These are phyloP conservation scores for Berberis thunbergii DNA, from an alignment of 164 flowering plant genomes.

Conservation along the genomic window DNA sequence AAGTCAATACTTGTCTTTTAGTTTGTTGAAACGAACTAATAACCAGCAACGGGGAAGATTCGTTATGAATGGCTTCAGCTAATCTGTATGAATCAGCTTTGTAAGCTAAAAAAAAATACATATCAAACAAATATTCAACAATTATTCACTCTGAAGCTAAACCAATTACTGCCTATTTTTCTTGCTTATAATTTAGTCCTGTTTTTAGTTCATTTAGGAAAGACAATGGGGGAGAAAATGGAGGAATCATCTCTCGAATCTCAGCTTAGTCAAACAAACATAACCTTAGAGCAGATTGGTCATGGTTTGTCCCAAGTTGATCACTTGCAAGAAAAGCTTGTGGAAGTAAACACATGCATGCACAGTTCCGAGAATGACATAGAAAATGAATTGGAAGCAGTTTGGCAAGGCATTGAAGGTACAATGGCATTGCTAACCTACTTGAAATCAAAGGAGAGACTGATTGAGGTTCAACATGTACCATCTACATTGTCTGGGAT, in stretches of 20 bases:
- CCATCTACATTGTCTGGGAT: too few relatives aligned
- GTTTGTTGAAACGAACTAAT: too few relatives aligned
- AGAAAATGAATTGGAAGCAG: slow-evolving; percentile 68
- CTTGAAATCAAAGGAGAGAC: slow-evolving; percentile 71
- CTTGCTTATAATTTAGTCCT: too few relatives aligned
- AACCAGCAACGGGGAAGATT: too few relatives aligned
- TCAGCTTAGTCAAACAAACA: slow-evolving; percentile 33
- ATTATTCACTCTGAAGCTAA: too few relatives aligned
- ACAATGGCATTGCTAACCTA: slow-evolving; percentile 61
- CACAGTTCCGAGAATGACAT: slow-evolving; percentile 48
- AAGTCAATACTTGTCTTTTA: too few relatives aligned
- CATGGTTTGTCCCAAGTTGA: slow-evolving; percentile 47
- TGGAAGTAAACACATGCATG: slow-evolving; percentile 54
- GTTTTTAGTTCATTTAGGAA: not conserved
- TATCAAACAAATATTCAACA: too few relatives aligned
- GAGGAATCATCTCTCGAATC: slow-evolving; percentile 39
- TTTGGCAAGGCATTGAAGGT: slow-evolving; percentile 74
- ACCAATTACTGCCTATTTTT: too few relatives aligned
- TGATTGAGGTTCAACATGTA: slow-evolving; percentile 63
- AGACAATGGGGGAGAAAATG: slow-evolving; percentile 35
- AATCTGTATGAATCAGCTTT: too few relatives aligned
- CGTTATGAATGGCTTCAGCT: too few relatives aligned
- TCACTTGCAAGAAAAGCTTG: slow-evolving; percentile 47
- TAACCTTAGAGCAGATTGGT: slow-evolving; percentile 57
- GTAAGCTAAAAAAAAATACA: too few relatives aligned